Base-by-base conservation (phyloP, 2,329 filamentous ascomycete genomes). In the Colletotrichum tabaci region DNA sequence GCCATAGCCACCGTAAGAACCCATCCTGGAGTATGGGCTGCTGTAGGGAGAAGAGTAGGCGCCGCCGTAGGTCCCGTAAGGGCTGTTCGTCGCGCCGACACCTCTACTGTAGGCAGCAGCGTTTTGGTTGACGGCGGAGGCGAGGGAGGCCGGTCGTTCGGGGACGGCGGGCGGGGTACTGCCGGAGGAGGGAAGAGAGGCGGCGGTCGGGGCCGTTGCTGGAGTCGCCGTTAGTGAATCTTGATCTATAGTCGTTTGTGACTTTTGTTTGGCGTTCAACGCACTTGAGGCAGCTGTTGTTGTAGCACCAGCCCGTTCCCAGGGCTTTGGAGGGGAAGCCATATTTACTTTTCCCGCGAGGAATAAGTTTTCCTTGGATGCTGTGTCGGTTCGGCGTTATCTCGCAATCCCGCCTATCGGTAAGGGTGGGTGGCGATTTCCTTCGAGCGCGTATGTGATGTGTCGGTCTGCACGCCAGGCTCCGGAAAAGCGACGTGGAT, bases 291-390 rank as follows among this genome's bases (percentile, higher is more conserved):
- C 74, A 58, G 79, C 79, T 75, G 85, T 79, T 76, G 85, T 79
- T 76, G 86, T 86, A 73, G 90, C 89, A 83, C 92, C 93, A 75
- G 92, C 89, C 82, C 92, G 90, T 85, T 99, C 96, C 96, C 96
- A 99, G 57, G 96, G 96, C 85, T 99, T 99, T 67, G 96, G 96
- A 80, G 96, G 96, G 82, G 96, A 98, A 74, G 89, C 89, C 87
- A 91, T 91, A 74, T 8, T 68, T 58, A 60, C 46, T 68, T 63
- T 44, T 63, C 65, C 60, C 26, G 42, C 18, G 61, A 52, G 68
- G 68, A 68, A 68, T 38, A 68, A 68, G 68, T 68, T 71, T 71
- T 71, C 68, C 65, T 63, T 44, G 38, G 44, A 62, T 47, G 47
- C 50, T 60, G 58, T 46, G 61, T 53, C 40, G 52, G 57, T 50